Percentiles rank a stretch among this genome's conserved stretches.
Evolutionary conservation across 2,329 filamentous ascomycete genomes (phyloP).

Genomic region (Myrmaecium sp.): DNA sequence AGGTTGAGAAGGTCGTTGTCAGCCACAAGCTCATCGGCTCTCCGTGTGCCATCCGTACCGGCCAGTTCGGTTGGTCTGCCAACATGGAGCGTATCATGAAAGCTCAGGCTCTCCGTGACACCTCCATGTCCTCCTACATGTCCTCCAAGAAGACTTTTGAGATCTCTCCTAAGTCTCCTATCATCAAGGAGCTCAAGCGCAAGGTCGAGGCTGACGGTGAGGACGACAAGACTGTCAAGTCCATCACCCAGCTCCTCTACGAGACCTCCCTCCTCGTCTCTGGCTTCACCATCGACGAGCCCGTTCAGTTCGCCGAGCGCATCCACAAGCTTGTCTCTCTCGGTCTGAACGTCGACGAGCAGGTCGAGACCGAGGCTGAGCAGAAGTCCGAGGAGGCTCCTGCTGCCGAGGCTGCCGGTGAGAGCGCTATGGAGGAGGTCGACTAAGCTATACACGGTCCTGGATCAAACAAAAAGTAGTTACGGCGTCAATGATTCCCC

Average conservation of each 20-base stretch:
- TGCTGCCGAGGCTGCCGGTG: slow-evolving; percentile 49
- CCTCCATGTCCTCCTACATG: slow-evolving; percentile 99
- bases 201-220: slow-evolving; percentile 97
- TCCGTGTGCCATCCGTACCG: slow-evolving; percentile 96
- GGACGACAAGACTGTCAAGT: slow-evolving; percentile 98
- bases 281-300: slow-evolving; percentile 99
- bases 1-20: slow-evolving; percentile 99
- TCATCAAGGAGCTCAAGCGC: slow-evolving; percentile 98
- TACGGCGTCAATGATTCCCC: neutral
- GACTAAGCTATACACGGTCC: slow-evolving; percentile 51
- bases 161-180: slow-evolving; percentile 96
- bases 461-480: neutral
- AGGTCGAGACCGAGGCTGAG: slow-evolving; percentile 52
- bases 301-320: slow-evolving; percentile 91
- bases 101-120: slow-evolving; percentile 98
- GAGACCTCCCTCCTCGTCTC: slow-evolving; percentile 98
- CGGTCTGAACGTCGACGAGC: slow-evolving; percentile 93
- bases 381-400: slow-evolving; percentile 40
- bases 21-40: slow-evolving; percentile 90
- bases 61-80: slow-evolving; percentile 98
- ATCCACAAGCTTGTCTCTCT: slow-evolving; percentile 99
- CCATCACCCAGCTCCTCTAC: slow-evolving; percentile 93
- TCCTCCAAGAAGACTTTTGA: slow-evolving; percentile 99
- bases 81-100: slow-evolving; percentile 99
- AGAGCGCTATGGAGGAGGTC: slow-evolving; percentile 99